Conservation (phyloP, 2,329 filamentous ascomycete genomes). For the Podosphaera fusca region DNA sequence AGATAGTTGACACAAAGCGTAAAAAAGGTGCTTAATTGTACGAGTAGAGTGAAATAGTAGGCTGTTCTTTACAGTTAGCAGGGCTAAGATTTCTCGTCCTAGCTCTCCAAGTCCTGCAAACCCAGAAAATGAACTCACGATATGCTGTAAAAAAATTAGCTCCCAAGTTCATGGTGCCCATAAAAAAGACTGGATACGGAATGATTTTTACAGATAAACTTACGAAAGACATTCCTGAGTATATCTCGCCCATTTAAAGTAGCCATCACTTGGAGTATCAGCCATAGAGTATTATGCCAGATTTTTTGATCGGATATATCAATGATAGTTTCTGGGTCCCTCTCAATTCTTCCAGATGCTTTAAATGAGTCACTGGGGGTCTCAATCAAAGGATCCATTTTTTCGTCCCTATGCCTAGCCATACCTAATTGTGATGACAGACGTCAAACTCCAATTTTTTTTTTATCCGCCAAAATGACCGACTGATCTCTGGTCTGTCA, state of each 20-base stretch:
- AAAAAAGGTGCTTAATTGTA: slow-evolving; percentile 10
- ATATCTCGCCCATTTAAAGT: slow-evolving; percentile 10
- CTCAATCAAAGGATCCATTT: not conserved
- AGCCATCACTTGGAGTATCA: slow-evolving; percentile 5
- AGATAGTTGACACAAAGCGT: slow-evolving; percentile 6
- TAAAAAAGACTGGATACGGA: not conserved
- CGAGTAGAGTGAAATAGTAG: slow-evolving; percentile 10
- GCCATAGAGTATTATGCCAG: slow-evolving; percentile 4
- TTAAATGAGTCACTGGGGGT: not conserved
- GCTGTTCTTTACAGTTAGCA: slow-evolving; percentile 5
- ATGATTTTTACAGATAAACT: slow-evolving; percentile 3
- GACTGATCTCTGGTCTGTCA: too few relatives aligned
- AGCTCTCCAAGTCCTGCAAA: not conserved
- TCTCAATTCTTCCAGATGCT: not conserved
- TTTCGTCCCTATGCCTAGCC: not conserved
- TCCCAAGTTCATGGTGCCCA: not conserved
- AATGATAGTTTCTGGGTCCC: not conserved
- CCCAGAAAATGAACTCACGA: slow-evolving; percentile 6
- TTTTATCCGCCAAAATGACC: not conserved
- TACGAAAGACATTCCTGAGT: slow-evolving; percentile 11
- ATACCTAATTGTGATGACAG: not conserved
- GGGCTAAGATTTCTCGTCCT: not conserved
- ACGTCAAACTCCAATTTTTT: not conserved
- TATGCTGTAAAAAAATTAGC: slow-evolving; percentile 6
- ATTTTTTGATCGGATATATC: not conserved